Base-by-base conservation (phyloP, 208 protist genomes). In the Leishmania lainsoni region DNA sequence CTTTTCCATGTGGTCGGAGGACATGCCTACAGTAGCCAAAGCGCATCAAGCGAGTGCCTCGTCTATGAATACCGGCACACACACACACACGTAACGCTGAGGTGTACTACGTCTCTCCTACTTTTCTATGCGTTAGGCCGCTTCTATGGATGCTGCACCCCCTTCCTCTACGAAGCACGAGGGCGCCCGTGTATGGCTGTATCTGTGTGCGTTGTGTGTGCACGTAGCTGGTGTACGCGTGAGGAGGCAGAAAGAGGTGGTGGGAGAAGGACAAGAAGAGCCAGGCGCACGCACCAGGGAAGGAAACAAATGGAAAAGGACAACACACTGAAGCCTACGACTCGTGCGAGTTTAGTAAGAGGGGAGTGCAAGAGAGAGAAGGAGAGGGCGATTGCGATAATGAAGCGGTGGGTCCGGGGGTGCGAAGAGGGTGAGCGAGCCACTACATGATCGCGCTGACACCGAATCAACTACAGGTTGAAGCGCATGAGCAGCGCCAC, bases 121-220 rank as follows among this genome's bases (percentile, higher is more conserved):
- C 20, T 29, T 9, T 26, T 73, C 69, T 73, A 52, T 73, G 42
- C 48, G 45, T 32, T 73, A 73, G 69, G 20, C 26, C 48, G 12
- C 2, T 73, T 73, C 45, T 73, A 52, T 54, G 39, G 14, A 52
- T 51, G 26, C 12, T 12, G 9, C 45, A 1, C 45, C 2, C 5
- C 69, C 45, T 29, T 32, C 22, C 66, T 49, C 66, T 71, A 17
- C n/a, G 45, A 54, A 29, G 35, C 29, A 26, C 51, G 72, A 76
- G 51, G 32, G 14, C 29, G 72, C 39, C 17, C 16, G 32, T 63
- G 45, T 76, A 45, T 29, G 0, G 26, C 51, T 63, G 32, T 45
- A 52, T 63, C 32, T 29, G 72, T 48, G 52, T 76, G 63, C 26
- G 63, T 69, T 71, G 72, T 76, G 72, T 76, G 72, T 76, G 51